Evolutionary conservation across 352 stramenopile species (phyloP).

Genomic region (Thalassiosira mediterranea): DNA sequence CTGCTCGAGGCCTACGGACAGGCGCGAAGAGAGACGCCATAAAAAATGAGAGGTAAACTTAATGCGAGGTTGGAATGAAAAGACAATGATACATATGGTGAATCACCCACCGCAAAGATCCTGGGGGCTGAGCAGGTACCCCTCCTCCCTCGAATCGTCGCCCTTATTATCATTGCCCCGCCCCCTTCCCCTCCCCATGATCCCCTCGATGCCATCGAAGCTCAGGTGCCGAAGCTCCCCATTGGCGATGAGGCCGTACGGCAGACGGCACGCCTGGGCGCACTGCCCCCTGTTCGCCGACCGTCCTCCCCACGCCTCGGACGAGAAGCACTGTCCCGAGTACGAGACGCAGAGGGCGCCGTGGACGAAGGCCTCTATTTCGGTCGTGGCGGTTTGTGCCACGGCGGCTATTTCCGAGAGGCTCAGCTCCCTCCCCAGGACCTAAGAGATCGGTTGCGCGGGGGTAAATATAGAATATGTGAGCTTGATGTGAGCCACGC

Average conservation of each 20-base stretch:
- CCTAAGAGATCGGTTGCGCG: slow-evolving; percentile 15
- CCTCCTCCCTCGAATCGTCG: too few relatives aligned
- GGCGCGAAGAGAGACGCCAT: too few relatives aligned
- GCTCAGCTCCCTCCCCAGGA: slow-evolving; percentile 75
- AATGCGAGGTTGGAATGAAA: too few relatives aligned
- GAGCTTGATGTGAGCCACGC: too few relatives aligned
- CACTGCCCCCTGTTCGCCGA: slow-evolving; percentile 81
- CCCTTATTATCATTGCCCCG: slow-evolving; percentile 16
- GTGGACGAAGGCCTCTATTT: slow-evolving; percentile 83
- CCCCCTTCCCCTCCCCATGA: slow-evolving; percentile 27
- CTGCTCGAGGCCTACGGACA: slow-evolving; percentile 77
- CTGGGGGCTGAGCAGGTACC: slow-evolving; percentile 78
- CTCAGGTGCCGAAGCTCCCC: slow-evolving; percentile 60
- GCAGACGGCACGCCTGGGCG: slow-evolving; percentile 78
- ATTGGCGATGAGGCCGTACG: slow-evolving; percentile 77
- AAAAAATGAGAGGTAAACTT: too few relatives aligned
- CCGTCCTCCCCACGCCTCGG: slow-evolving; percentile 76
- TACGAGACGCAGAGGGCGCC: slow-evolving; percentile 80
- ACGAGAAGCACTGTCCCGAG: slow-evolving; percentile 79
- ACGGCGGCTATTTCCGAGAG: slow-evolving; percentile 70
- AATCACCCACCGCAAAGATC: slow-evolving; percentile 84
- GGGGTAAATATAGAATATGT: neutral
- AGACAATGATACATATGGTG: too few relatives aligned
- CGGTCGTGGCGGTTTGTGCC: slow-evolving; percentile 35
- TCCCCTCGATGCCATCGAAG: slow-evolving; percentile 54